Evolutionary conservation across 2,329 filamentous ascomycete genomes (phyloP), one percentile per base, ranked within the genome.

Genomic region (Colletotrichum somersetense): DNA sequence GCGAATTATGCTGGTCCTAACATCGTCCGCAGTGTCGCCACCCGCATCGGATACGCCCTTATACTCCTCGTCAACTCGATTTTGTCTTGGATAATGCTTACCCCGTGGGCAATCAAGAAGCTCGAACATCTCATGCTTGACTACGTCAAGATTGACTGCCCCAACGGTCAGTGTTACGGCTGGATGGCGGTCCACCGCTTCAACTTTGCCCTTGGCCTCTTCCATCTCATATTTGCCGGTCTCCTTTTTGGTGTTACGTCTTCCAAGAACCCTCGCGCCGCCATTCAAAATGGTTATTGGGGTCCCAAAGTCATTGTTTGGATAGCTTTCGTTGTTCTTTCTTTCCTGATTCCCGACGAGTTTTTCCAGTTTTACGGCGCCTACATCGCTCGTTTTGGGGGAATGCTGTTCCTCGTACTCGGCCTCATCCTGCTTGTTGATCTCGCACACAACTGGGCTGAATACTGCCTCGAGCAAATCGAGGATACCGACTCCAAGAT

Each of bases 271-370:
- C 92, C 93, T 56, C 92, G 96, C 75, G 95, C 96, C 2, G 89
- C 91, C 23, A 89, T 99, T 66, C 96, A 99, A 80, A 99, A 99
- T 83, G 96, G 96, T n/a, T 99, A 94, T 83, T 99, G 96, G 96
- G 96, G 95, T 1, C 96, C 96, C 57, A 99, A 99, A 85, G 88
- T 99, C 71, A 89, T 98, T 72, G 90, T 91, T 64, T 99, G 96
- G 96, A 80, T 98, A 62, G 90, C 87, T 18, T 89, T 98, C 76
- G 91, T 98, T 72, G 93, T 98, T 71, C 80, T 97, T 71, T 97
- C 95, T 35, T 99, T 98, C 86, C 90, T 99, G 78, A 98, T 99
- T 69, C 96, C 96, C 20, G 96, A 99, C 79, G 87, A 86, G 38
- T 98, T 99, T 87, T 98, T 98, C 84, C 90, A 97, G 78, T 90